A percentile compares a stretch with the other conserved stretches of the same genome.
Evolutionary conservation across 495 filamentous ascomycete species (phyloP).

Genomic region (Melanomma pulvis-pyrius): DNA sequence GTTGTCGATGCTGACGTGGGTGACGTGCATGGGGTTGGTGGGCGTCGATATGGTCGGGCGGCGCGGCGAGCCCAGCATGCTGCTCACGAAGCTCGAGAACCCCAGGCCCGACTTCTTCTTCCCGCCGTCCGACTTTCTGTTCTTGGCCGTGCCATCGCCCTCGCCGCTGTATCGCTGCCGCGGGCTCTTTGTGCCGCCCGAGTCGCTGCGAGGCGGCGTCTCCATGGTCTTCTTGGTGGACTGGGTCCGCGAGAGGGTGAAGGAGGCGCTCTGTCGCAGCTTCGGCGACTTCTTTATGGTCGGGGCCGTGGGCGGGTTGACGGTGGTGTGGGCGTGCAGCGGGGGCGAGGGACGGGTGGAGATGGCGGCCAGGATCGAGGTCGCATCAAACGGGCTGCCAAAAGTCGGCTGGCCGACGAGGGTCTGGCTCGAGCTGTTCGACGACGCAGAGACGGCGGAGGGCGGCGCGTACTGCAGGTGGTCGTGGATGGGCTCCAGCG

Average conservation of each 20-base stretch:
- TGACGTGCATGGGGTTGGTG: constrained; percentile 96
- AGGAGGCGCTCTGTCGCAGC: constrained; percentile 80
- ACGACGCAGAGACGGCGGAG: not conserved
- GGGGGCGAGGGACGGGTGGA: not conserved
- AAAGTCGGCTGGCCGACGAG: constrained; percentile 1
- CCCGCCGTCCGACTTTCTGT: constrained; percentile 50
- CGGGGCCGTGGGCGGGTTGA: constrained; percentile 23
- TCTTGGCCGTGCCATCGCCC: constrained; percentile 53
- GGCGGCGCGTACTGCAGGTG: not conserved
- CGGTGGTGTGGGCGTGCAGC: constrained; percentile 8
- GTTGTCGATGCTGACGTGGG: constrained; percentile 97
- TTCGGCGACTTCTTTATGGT: constrained; percentile 46
- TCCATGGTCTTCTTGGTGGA: constrained; percentile 51
- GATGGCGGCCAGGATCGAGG: constrained; percentile 28
- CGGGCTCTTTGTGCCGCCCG: constrained; percentile 53
- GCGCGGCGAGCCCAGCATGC: constrained; percentile 85
- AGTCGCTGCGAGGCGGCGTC: constrained; percentile 53
- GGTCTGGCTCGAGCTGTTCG: not conserved
- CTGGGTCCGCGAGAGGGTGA: constrained; percentile 63
- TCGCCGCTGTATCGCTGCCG: constrained; percentile 86
- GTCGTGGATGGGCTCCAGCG: not conserved
- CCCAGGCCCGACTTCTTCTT: constrained; percentile 90
- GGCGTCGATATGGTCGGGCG: constrained; percentile 92
- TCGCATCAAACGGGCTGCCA: constrained; percentile 17
- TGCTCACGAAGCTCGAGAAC: constrained; percentile 93